A percentile compares a stretch with the other conserved stretches of the same genome.
These are phyloP conservation scores for Daldinia sp. DNA, from an alignment of 2,329 filamentous ascomycete species.

Conservation along the genomic window DNA sequence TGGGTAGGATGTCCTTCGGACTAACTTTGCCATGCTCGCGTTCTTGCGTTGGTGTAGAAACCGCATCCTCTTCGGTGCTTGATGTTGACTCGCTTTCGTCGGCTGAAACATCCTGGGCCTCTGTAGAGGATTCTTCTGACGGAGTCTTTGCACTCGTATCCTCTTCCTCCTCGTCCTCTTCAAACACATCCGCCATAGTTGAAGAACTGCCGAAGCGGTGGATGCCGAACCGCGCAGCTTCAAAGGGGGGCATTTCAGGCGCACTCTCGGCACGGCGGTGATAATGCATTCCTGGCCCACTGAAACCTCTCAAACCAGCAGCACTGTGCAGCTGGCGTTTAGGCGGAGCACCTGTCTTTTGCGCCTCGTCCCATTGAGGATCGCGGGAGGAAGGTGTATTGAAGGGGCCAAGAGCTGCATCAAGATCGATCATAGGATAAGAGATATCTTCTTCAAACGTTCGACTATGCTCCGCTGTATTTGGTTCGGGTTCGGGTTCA, in stretches of 20 bases:
- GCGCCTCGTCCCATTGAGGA: conserved; percentile 75
- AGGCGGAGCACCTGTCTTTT: conserved; percentile 66
- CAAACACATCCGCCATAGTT: conserved; percentile 88
- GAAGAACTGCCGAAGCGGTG: conserved; percentile 74
- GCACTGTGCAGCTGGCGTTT: conserved; percentile 83
- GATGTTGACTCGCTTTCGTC: conserved; percentile 44
- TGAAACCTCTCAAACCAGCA: conserved; percentile 75
- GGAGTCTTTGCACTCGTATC: conserved; percentile 53
- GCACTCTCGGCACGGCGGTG: conserved; percentile 84
- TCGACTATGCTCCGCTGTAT: conserved; percentile 53
- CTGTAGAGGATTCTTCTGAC: conserved; percentile 47
- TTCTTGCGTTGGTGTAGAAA: conserved; percentile 52
- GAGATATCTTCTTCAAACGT: conserved; percentile 71
- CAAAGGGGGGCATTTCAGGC: conserved; percentile 82
- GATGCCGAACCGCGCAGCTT: conserved; percentile 68
- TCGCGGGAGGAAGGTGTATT: conserved; percentile 79
- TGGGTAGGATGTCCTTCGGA: conserved; percentile 34
- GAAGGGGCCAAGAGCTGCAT: conserved; percentile 92
- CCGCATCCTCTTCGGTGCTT: conserved; percentile 45
- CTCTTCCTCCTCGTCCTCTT: conserved; percentile 80
- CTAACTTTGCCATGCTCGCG: conserved; percentile 37
- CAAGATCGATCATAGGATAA: conserved; percentile 89
- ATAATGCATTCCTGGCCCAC: conserved; percentile 77
- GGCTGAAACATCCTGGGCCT: conserved; percentile 43
- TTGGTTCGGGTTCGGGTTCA: conserved; percentile 53